phyloP scores from a whole-genome alignment of 352 stramenopile species.

The Globisporangium sylvaticum region DNA sequence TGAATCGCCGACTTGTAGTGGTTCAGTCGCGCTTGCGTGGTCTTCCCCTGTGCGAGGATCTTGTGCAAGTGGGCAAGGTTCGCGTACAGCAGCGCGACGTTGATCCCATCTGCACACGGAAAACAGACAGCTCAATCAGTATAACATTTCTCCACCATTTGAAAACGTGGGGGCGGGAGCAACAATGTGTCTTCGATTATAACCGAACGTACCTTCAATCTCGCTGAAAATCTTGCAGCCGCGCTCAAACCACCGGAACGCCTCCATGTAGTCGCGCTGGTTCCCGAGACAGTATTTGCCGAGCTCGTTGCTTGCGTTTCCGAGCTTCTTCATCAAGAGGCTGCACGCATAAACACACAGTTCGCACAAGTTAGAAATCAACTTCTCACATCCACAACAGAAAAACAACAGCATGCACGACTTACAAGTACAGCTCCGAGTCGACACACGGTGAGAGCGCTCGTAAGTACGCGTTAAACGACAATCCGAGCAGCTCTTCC shows the following conservation, averaged over 20 bases:
- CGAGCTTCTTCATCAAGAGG: conserved; percentile 83
- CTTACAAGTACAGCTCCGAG: conserved; percentile 83
- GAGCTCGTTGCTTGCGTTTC: conserved; percentile 82
- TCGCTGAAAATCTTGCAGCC: conserved; percentile 76
- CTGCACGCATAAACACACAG: conserved; percentile 26
- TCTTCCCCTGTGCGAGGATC: conserved; percentile 67
- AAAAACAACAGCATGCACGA: conserved; percentile 17
- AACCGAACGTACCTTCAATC: conserved; percentile 55
- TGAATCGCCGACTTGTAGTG: conserved; percentile 63
- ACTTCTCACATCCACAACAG: background rate
- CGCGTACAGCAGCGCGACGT: conserved; percentile 72
- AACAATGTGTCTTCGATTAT: background rate
- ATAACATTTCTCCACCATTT: background rate
- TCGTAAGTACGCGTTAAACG: conserved; percentile 66
- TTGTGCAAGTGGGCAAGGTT: conserved; percentile 86
- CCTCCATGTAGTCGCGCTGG: conserved; percentile 42
- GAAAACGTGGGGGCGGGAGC: background rate
- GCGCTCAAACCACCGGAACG: conserved; percentile 77
- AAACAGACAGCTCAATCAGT: conserved; percentile 5
- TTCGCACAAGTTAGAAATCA: conserved; percentile 11
- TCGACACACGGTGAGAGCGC: conserved; percentile 56
- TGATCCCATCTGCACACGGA: conserved; percentile 52
- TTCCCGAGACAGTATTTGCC: conserved; percentile 63
- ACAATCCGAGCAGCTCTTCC: conserved; percentile 38
- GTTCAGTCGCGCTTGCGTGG: conserved; percentile 24